These are phyloP conservation scores for Aspergillus unguis DNA, from an alignment of 2,329 filamentous ascomycete genomes.

Conservation along the genomic window DNA sequence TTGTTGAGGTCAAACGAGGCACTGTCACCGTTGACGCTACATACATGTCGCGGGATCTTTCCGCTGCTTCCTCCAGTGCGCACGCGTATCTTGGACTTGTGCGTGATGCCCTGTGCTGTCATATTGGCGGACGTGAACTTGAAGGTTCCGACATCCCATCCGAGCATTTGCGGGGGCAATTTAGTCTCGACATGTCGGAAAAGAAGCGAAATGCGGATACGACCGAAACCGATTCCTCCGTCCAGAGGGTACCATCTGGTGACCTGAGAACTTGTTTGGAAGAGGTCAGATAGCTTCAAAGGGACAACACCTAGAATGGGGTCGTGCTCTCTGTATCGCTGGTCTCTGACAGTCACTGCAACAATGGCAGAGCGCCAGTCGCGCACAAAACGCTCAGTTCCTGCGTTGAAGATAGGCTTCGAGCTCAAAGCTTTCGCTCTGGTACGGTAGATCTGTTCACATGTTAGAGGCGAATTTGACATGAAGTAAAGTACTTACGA, in stretches of 20 bases:
- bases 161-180: conserved; percentile 78
- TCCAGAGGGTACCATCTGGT: conserved; percentile 96
- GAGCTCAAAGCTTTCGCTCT: conserved; percentile 89
- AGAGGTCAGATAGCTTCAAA: conserved; percentile 79
- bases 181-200: conserved; percentile 87
- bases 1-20: conserved; percentile 60
- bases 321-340: conserved; percentile 86
- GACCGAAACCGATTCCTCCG: conserved; percentile 87
- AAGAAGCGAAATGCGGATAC: conserved; percentile 80
- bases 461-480: background rate
- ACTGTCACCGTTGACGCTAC: conserved; percentile 58
- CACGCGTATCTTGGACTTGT: conserved; percentile 66
- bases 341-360: conserved; percentile 84
- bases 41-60: conserved; percentile 63
- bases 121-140: conserved; percentile 75
- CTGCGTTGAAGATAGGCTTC: conserved; percentile 95
- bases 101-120: conserved; percentile 60
- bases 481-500: conserved; percentile 48
- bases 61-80: conserved; percentile 82
- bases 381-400: conserved; percentile 86
- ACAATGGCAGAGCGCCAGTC: conserved; percentile 89
- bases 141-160: conserved; percentile 95
- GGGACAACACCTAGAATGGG: conserved; percentile 91
- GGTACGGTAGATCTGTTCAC: conserved; percentile 73
- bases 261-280: conserved; percentile 80